phyloP scores from a whole-genome alignment of 176 grass and related monocot species.

The Carex kokanica region DNA sequence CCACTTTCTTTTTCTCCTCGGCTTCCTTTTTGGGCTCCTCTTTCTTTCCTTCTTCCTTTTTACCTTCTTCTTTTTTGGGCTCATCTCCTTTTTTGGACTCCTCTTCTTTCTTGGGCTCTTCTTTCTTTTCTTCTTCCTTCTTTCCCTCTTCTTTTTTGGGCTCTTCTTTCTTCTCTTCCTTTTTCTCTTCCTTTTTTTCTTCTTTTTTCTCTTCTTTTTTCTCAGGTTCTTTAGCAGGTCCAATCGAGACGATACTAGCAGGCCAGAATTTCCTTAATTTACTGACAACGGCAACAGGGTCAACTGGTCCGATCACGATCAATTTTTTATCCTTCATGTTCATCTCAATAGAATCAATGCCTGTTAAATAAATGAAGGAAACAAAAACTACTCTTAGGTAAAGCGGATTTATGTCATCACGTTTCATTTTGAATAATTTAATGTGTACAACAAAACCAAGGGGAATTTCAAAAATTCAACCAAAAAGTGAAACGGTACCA shows the following conservation, averaged over 20 bases:
- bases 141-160: slow-evolving; percentile 21
- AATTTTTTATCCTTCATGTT: slow-evolving; percentile 69
- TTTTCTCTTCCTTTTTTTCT: slow-evolving; percentile 24
- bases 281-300: slow-evolving; percentile 68
- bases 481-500: slow-evolving; percentile 19
- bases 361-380: slow-evolving; percentile 24
- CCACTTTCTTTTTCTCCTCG: slow-evolving; percentile 34
- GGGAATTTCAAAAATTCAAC: neutral
- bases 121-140: slow-evolving; percentile 23
- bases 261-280: slow-evolving; percentile 72
- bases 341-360: slow-evolving; percentile 63
- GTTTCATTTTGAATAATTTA: neutral
- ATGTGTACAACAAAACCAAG: neutral
- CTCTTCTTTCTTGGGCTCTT: slow-evolving; percentile 29
- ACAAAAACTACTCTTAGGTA: neutral
- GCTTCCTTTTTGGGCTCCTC: neutral
- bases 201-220: slow-evolving; percentile 61
- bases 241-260: slow-evolving; percentile 45
- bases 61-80: slow-evolving; percentile 33
- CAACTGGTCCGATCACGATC: slow-evolving; percentile 67
- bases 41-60: slow-evolving; percentile 35
- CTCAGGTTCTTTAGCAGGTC: slow-evolving; percentile 72
- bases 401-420: neutral
- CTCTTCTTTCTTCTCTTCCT: slow-evolving; percentile 28
- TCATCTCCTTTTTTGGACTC: neutral